Percentiles rank a stretch among this genome's conserved stretches.
Conservation (phyloP, 2,329 filamentous ascomycete genomes). For the Colletotrichum shisoi region DNA sequence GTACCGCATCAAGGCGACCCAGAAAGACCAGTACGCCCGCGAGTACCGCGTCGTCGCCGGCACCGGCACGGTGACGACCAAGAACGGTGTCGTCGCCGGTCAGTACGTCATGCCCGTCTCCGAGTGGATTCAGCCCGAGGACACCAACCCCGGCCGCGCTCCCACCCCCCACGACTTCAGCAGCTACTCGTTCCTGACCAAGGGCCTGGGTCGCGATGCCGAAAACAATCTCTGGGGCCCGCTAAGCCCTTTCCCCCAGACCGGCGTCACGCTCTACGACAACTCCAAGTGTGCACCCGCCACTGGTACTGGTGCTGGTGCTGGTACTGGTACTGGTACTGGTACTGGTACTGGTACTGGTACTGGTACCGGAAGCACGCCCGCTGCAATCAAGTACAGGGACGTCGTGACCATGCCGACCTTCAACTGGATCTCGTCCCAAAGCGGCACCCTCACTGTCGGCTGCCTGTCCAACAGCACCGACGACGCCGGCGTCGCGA, state of each 20-base stretch:
- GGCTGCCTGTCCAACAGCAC: slow-evolving; percentile 37
- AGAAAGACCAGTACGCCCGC: slow-evolving; percentile 50
- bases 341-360: not conserved
- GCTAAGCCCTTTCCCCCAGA: slow-evolving; percentile 47
- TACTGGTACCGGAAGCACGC: not conserved
- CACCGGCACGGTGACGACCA: slow-evolving; percentile 47
- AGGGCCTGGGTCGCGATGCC: slow-evolving; percentile 45
- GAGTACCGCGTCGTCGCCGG: slow-evolving; percentile 52
- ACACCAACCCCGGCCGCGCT: slow-evolving; percentile 48
- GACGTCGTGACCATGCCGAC: slow-evolving; percentile 35
- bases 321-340: slow-evolving; percentile 12
- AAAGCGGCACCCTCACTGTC: slow-evolving; percentile 40
- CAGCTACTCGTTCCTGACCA: slow-evolving; percentile 45
- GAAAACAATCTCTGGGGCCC: slow-evolving; percentile 49
- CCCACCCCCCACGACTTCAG: slow-evolving; percentile 48
- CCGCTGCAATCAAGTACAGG: slow-evolving; percentile 1
- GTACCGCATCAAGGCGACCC: slow-evolving; percentile 45
- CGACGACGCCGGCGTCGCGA: slow-evolving; percentile 35
- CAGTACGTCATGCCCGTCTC: slow-evolving; percentile 53
- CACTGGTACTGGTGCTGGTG: not conserved
- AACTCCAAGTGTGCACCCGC: slow-evolving; percentile 29
- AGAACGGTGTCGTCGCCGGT: slow-evolving; percentile 52
- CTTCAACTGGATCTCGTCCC: slow-evolving; percentile 36
- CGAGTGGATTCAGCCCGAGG: slow-evolving; percentile 56
- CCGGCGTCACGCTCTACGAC: slow-evolving; percentile 35